phyloP scores from a whole-genome alignment of 768 basidiomycete species.

The Pleurotus sapidus region DNA sequence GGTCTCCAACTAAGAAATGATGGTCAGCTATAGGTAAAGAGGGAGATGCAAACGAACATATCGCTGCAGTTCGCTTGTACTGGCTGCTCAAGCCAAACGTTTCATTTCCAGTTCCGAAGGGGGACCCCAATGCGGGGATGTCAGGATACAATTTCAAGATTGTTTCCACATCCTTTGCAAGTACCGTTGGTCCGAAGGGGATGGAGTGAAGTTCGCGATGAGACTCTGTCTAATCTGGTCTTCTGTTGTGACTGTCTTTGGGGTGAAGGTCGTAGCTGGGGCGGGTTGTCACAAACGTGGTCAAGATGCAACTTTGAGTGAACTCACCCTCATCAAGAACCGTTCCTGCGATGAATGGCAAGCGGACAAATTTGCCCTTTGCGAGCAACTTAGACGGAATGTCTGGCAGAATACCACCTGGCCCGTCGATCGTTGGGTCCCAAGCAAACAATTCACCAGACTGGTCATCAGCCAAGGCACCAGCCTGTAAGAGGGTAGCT shows the following conservation, averaged over 20 bases:
- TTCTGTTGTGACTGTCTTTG: conserved; percentile 18
- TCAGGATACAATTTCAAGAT: conserved; percentile 39
- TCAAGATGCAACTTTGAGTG: no score
- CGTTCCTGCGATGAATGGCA: conserved; percentile 45
- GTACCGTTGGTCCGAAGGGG: conserved; percentile 17
- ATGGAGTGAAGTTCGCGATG: conserved; percentile 24
- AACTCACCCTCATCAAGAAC: conserved; percentile 42
- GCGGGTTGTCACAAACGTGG: background rate
- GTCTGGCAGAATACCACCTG: conserved; percentile 34
- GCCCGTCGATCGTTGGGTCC: conserved; percentile 38
- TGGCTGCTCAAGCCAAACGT: conserved; percentile 35
- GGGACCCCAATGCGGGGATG: conserved; percentile 38
- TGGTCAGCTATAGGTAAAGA: background rate
- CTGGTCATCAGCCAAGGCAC: conserved; percentile 16
- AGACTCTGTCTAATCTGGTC: conserved; percentile 22
- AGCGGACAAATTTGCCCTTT: conserved; percentile 28
- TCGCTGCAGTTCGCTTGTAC: conserved; percentile 28
- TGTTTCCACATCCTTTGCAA: conserved; percentile 18
- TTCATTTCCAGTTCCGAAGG: conserved; percentile 42
- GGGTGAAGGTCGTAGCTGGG: conserved; percentile 35
- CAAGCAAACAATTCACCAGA: conserved; percentile 29
- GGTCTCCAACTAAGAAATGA: conserved; percentile 29
- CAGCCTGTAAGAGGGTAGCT: conserved; percentile 25
- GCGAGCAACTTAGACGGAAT: conserved; percentile 30
- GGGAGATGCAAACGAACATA: conserved; percentile 10